Evolutionary conservation across 805 yeast genomes (phyloP).

Genomic region (Saccharomycopsis sp.): DNA sequence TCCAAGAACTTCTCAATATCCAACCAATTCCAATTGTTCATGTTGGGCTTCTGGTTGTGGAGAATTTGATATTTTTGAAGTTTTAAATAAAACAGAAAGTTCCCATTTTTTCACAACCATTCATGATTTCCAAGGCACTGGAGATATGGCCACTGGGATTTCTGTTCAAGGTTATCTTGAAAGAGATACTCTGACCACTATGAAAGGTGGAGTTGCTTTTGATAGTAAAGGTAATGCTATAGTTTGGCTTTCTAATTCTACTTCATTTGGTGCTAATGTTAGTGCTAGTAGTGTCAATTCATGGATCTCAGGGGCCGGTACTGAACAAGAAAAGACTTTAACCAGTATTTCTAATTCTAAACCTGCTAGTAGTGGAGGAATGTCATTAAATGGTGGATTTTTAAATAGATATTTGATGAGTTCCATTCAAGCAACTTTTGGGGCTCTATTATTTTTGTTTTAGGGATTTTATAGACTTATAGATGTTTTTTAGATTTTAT

Average conservation of each 20-base stretch:
- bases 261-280: conserved; percentile 38
- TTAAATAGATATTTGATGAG: background rate
- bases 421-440: background rate
- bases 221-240: conserved; percentile 49
- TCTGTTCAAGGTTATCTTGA: conserved; percentile 43
- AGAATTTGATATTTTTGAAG: conserved; percentile 91
- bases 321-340: conserved; percentile 22
- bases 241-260: conserved; percentile 48
- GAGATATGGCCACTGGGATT: conserved; percentile 49
- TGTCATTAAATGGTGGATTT: background rate
- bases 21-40: conserved; percentile 71
- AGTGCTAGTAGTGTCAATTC: conserved; percentile 31
- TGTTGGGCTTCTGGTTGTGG: conserved; percentile 99
- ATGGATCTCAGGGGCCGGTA: conserved; percentile 33
- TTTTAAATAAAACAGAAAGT: conserved; percentile 51
- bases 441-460: background rate
- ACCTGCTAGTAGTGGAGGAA: background rate
- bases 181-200: conserved; percentile 39
- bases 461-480: background rate
- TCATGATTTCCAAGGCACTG: conserved; percentile 71
- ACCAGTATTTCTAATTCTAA: conserved; percentile 24
- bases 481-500: too few relatives aligned
- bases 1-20: conserved; percentile 93
- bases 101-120: conserved; percentile 58
- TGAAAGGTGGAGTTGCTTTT: conserved; percentile 67